These are phyloP conservation scores for Serendipita sp. DNA, from an alignment of 768 basidiomycete genomes.

Conservation along the genomic window DNA sequence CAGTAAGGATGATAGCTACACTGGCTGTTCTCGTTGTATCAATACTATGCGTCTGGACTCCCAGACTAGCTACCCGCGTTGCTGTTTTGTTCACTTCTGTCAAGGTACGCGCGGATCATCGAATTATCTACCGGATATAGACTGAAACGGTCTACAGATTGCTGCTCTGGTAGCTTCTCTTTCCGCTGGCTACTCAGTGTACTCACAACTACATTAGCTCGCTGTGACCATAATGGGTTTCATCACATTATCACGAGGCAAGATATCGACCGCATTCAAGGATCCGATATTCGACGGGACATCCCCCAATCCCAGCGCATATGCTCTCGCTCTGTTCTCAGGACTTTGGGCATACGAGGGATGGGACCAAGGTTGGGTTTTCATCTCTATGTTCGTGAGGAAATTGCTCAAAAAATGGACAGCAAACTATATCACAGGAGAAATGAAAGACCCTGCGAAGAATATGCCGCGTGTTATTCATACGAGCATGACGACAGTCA, in stretches of 20 bases:
- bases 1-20: conserved; percentile 74
- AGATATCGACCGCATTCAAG: conserved; percentile 49
- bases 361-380: conserved; percentile 47
- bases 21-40: conserved; percentile 58
- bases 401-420: conserved; percentile 22
- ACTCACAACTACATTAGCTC: conserved; percentile 12
- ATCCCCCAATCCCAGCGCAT: conserved; percentile 63
- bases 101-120: conserved; percentile 38
- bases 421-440: conserved; percentile 80
- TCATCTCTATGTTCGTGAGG: background rate
- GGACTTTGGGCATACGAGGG: conserved; percentile 94
- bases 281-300: conserved; percentile 58
- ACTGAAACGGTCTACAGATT: conserved; percentile 26
- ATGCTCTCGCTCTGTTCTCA: conserved; percentile 89
- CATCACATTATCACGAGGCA: conserved; percentile 56
- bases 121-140: background rate
- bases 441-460: conserved; percentile 64
- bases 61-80: conserved; percentile 61
- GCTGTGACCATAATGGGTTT: conserved; percentile 67
- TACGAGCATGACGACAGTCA: conserved; percentile 72
- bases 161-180: conserved; percentile 41
- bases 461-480: conserved; percentile 86
- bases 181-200: background rate
- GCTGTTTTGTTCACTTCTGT: conserved; percentile 64
- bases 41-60: conserved; percentile 61